These are phyloP conservation scores for Kazachstania martiniae DNA, from an alignment of 805 yeast species.

Conservation along the genomic window DNA sequence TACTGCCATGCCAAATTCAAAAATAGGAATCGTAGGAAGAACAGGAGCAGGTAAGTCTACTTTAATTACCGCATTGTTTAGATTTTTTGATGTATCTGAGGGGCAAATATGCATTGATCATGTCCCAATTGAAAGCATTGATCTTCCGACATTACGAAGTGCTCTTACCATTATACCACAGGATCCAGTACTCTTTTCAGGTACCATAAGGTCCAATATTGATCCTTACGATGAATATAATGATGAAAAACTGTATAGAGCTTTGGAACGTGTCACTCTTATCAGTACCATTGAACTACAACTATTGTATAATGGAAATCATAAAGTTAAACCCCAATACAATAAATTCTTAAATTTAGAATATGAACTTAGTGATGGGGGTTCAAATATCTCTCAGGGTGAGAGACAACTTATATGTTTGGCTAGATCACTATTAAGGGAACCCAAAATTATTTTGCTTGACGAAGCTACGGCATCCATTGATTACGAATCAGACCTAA, in stretches of 20 bases:
- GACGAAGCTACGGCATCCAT: constrained; percentile 80
- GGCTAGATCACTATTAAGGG: constrained; percentile 52
- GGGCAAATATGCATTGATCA: constrained; percentile 60
- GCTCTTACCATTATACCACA: constrained; percentile 74
- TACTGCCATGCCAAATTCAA: constrained; percentile 57
- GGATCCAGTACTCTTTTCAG: constrained; percentile 68
- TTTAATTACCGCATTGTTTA: constrained; percentile 79
- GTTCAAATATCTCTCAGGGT: constrained; percentile 67
- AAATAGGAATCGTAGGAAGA: constrained; percentile 88
- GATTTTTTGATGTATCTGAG: constrained; percentile 62
- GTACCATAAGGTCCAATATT: constrained; percentile 58
- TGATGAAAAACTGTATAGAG: constrained; percentile 54
- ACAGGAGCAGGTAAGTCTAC: constrained; percentile 97
- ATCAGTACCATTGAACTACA: constrained; percentile 30
- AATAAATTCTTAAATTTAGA: constrained; percentile 46
- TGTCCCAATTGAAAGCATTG: constrained; percentile 55
- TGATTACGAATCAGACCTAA: constrained; percentile 66
- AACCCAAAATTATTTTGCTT: constrained; percentile 59
- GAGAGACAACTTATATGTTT: constrained; percentile 69
- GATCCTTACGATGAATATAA: constrained; percentile 55
- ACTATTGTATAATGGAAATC: constrained; percentile 13
- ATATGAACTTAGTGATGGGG: constrained; percentile 54
- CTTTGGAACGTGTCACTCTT: constrained; percentile 58
- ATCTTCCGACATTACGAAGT: constrained; percentile 52
- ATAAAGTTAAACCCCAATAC: constrained; percentile 14